Base-by-base conservation (phyloP, 1,284 basidiomycete genomes). In the Ceratobasidium sp. region DNA sequence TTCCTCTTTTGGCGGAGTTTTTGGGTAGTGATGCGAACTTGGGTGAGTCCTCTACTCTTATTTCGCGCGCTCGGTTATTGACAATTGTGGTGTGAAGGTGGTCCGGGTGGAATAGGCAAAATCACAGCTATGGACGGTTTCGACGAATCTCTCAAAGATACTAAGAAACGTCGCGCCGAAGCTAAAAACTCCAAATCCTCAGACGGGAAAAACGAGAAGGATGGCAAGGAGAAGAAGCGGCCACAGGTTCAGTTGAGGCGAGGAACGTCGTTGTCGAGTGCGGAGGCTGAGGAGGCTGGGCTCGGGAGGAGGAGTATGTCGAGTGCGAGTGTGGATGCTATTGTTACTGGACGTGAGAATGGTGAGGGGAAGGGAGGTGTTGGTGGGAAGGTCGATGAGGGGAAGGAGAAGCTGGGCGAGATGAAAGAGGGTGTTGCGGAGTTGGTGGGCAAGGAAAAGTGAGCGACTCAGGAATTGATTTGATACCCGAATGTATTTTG, bases 1-100 rank as follows among this genome's bases (percentile, higher is more conserved):
- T 85, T 13, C 83, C 84, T 7, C 72, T 80, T 0, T 77, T 86
- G 30, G 77, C 81, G 50, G 76, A 78, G 52, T 85, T 79, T 76
- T 79, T 86, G 38, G 75, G 77, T 1, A 74, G 76, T 32, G 77
- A 77, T 14, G 71, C 50, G 16, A 66, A 66, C 32, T n/a, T 66
- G 8, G 63, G 63, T 66, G 21, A 14, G 63, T 38, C 8, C 50
- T 52, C 50, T 21, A 9, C 18, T 16, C 6, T 54, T 21, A 6
- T 4, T 28, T 54, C 16, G 7, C 28, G 23, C 5, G 2, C 28
- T 54, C 21, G 7, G 5, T 21, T 28, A 30, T 28, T 54, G 26
- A 28, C 50, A 52, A 21, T 61, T 64, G 9, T 52, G n/a, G 8
- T 11, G 49, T n/a, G 11, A 32, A 66, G 63, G 69, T 26, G 80